These are phyloP conservation scores for Pseudopithomyces maydicus DNA, from an alignment of 2,329 filamentous ascomycete species.

Conservation along the genomic window DNA sequence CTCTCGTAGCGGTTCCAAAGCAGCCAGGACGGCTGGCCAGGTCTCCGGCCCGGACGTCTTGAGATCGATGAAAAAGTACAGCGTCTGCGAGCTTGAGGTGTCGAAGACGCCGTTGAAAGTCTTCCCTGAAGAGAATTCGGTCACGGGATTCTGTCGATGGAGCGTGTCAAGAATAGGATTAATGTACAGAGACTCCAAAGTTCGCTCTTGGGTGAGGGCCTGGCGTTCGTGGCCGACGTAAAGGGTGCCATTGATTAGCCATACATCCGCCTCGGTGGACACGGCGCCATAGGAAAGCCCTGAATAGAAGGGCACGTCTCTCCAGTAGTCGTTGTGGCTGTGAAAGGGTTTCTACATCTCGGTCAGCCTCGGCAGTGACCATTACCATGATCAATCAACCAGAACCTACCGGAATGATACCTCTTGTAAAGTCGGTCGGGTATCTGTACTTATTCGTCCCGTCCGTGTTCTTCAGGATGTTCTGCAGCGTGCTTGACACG, in stretches of 20 bases:
- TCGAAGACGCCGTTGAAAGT: conserved; percentile 68
- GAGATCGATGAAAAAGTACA: conserved; percentile 69
- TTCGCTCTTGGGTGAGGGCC: conserved; percentile 58
- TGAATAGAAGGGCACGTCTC: conserved; percentile 53
- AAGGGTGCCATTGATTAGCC: conserved; percentile 61
- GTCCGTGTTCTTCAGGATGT: conserved; percentile 61
- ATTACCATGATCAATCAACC: conserved; percentile 1
- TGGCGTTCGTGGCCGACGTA: conserved; percentile 62
- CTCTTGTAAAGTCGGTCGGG: conserved; percentile 65
- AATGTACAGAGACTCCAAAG: conserved; percentile 63
- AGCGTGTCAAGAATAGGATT: conserved; percentile 63
- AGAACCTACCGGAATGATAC: conserved; percentile 59
- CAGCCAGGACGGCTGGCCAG: conserved; percentile 61
- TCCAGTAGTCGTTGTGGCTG: conserved; percentile 66
- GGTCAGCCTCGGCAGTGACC: conserved; percentile 6
- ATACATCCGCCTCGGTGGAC: conserved; percentile 65
- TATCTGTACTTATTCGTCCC: conserved; percentile 60
- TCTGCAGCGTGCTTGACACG: conserved; percentile 57
- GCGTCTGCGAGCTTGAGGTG: conserved; percentile 60
- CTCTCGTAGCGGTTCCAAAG: conserved; percentile 61
- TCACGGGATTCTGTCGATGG: conserved; percentile 60
- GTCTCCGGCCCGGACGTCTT: conserved; percentile 64
- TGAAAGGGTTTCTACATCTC: conserved; percentile 56
- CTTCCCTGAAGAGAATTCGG: conserved; percentile 50
- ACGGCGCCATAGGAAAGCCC: conserved; percentile 63